These are phyloP conservation scores for Annulohypoxylon stygium DNA, from an alignment of 495 filamentous ascomycete genomes.

Conservation along the genomic window DNA sequence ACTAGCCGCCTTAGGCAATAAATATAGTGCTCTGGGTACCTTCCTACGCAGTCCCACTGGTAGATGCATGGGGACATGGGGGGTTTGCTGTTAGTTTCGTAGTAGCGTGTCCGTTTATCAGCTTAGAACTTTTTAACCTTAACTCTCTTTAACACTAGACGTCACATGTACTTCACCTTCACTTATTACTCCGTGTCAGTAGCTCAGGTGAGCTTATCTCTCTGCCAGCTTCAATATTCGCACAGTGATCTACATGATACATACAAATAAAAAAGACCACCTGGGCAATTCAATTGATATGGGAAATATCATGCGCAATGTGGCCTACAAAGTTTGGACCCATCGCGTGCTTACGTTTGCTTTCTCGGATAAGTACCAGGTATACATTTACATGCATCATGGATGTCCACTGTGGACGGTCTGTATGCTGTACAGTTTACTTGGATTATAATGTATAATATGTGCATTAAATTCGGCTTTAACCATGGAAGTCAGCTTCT, in stretches of 20 bases:
- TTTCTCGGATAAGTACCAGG: background rate
- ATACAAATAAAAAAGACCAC: too few species aligned
- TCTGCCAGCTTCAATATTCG: background rate
- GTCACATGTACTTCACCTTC: background rate
- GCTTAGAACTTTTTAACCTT: slow-evolving; percentile 20
- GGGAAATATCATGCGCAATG: background rate
- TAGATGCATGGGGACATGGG: background rate
- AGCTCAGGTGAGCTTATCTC: background rate
- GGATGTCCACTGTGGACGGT: background rate
- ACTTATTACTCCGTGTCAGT: background rate
- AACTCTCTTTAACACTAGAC: slow-evolving; percentile 5
- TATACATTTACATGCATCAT: background rate
- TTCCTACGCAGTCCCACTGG: background rate
- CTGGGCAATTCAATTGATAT: background rate
- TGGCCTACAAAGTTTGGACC: slow-evolving; percentile 9
- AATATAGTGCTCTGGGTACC: background rate
- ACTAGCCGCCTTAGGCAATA: slow-evolving; percentile 11
- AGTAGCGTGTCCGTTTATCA: slow-evolving; percentile 5
- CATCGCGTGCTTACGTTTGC: background rate
- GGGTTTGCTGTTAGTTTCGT: background rate
- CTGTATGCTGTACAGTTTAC: background rate
- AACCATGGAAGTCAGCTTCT: background rate
- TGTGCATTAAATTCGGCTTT: slow-evolving; percentile 9
- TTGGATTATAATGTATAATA: background rate
- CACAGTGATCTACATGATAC: slow-evolving; percentile 1